Conservation (phyloP, 305 asterid genomes). For the Fraxinus greggii region DNA sequence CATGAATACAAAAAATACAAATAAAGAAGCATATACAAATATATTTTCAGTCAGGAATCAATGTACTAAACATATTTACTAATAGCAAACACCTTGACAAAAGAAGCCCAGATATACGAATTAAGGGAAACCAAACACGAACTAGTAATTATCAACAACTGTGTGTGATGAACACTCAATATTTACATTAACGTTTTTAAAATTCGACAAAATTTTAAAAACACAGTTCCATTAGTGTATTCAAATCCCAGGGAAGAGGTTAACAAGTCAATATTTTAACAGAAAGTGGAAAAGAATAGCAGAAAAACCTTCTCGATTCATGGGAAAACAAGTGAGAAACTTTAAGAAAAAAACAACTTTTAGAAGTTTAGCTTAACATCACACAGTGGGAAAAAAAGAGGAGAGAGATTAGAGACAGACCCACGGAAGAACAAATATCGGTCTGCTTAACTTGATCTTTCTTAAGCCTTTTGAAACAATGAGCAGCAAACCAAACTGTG, state of each 20-base stretch:
- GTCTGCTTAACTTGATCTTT: constrained; percentile 57
- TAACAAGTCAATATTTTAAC: background rate
- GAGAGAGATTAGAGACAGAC: constrained; percentile 36
- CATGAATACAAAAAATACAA: background rate
- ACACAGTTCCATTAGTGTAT: background rate
- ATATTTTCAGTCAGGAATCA: background rate
- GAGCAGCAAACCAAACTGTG: constrained; percentile 90
- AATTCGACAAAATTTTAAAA: background rate
- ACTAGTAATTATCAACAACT: background rate
- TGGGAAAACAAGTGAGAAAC: background rate
- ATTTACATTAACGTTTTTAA: background rate
- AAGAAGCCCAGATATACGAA: background rate
- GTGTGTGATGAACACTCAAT: background rate
- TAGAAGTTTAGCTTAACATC: background rate
- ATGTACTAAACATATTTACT: background rate
- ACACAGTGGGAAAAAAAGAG: background rate
- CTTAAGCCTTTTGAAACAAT: constrained; percentile 59
- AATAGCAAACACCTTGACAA: background rate
- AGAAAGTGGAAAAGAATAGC: background rate
- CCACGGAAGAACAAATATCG: constrained; percentile 68
- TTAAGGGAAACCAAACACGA: background rate
- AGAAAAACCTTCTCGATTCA: background rate
- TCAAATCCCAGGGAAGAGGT: background rate
- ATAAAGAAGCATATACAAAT: background rate
- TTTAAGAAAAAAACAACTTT: background rate